Evolutionary conservation across 2,329 filamentous ascomycete genomes (phyloP).

Genomic region (Salinomyces thailandicus): DNA sequence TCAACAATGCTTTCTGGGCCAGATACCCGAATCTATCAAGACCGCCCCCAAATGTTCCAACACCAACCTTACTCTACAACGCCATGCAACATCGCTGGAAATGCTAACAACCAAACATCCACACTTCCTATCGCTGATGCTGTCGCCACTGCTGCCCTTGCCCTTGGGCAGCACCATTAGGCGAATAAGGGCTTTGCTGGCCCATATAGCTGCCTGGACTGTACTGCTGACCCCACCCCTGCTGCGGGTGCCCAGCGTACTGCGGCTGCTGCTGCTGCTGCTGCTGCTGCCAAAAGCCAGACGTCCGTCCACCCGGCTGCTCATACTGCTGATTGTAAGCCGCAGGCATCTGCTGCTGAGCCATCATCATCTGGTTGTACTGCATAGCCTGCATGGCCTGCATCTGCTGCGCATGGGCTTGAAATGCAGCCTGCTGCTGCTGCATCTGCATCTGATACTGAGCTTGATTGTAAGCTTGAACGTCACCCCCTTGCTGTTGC

Average conservation of each 20-base stretch:
- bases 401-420: slow-evolving; percentile 16
- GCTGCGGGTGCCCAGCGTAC: neutral
- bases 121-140: neutral
- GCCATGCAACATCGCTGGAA: too few species aligned
- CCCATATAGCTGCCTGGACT: neutral
- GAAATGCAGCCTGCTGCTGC: slow-evolving; percentile 19
- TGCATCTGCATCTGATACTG: slow-evolving; percentile 18
- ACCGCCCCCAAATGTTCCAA: too few species aligned
- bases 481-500: slow-evolving; percentile 34
- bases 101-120: too few species aligned
- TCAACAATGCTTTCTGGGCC: too few species aligned
- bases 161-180: neutral
- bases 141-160: neutral
- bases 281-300: slow-evolving; percentile 2
- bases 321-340: neutral
- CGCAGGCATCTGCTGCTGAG: neutral
- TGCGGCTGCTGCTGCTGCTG: neutral
- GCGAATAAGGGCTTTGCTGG: neutral
- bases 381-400: slow-evolving; percentile 20
- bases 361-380: slow-evolving; percentile 5
- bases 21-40: too few species aligned
- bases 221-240: neutral
- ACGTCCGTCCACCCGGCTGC: neutral
- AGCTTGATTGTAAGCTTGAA: slow-evolving; percentile 6
- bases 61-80: too few species aligned